A percentile compares a stretch with the other conserved stretches of the same genome.
These are phyloP conservation scores for Lentinula sp. DNA, from an alignment of 768 basidiomycete genomes.

Conservation along the genomic window DNA sequence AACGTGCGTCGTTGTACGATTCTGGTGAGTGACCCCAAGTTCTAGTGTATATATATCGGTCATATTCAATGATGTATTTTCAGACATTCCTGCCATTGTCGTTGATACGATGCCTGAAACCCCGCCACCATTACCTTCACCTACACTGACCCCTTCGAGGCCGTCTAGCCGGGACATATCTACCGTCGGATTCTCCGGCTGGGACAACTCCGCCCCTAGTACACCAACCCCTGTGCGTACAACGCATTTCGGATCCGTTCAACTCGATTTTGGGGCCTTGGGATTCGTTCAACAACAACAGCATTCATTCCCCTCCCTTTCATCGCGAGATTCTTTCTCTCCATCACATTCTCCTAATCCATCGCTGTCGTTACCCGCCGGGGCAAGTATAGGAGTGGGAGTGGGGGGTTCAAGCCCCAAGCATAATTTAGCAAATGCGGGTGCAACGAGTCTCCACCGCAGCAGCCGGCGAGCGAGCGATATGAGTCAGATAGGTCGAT, in stretches of 20 bases:
- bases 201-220: constrained; percentile 17
- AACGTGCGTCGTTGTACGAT: constrained; percentile 26
- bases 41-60: constrained; percentile 1
- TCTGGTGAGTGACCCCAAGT: constrained; percentile 28
- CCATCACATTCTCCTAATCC: constrained; percentile 35
- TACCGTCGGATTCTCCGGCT: constrained; percentile 25
- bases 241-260: not conserved
- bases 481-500: constrained; percentile 55
- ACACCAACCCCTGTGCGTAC: constrained; percentile 34
- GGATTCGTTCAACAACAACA: not conserved
- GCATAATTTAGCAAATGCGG: constrained; percentile 20
- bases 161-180: constrained; percentile 51
- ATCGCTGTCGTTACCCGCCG: constrained; percentile 28
- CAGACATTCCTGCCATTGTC: constrained; percentile 68
- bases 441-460: constrained; percentile 43
- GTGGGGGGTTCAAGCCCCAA: not conserved
- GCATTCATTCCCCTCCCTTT: not conserved
- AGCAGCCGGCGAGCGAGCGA: constrained; percentile 52
- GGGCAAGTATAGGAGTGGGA: not conserved
- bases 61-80: not conserved
- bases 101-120: constrained; percentile 55
- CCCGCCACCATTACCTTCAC: constrained; percentile 24
- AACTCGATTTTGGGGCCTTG: constrained; percentile 1
- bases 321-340: not conserved
- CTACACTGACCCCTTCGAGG: not conserved